A percentile compares a stretch with the other conserved stretches of the same genome.
These are phyloP conservation scores for Pseudopithomyces chartarum DNA, from an alignment of 2,329 filamentous ascomycete genomes.

Conservation along the genomic window DNA sequence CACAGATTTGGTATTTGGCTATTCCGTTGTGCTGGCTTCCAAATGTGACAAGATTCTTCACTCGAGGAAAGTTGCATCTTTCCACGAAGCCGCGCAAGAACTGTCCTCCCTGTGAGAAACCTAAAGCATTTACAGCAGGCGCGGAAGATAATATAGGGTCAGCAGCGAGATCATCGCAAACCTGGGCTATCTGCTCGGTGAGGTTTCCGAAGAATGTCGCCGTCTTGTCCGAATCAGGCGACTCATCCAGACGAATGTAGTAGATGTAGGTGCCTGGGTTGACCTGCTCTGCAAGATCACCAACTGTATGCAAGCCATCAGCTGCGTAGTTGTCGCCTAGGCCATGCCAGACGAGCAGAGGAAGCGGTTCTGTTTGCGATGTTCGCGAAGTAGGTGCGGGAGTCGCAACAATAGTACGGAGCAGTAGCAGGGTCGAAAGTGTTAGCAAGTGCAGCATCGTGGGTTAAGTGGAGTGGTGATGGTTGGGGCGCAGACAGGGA, in stretches of 20 bases:
- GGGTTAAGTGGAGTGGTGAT: slow-evolving; percentile 9
- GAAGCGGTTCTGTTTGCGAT: slow-evolving; percentile 58
- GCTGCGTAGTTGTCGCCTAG: slow-evolving; percentile 76
- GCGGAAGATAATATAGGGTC: slow-evolving; percentile 82
- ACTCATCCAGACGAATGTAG: slow-evolving; percentile 72
- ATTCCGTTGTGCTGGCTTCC: slow-evolving; percentile 95
- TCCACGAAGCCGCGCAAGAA: slow-evolving; percentile 92
- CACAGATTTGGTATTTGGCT: slow-evolving; percentile 77
- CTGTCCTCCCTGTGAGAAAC: slow-evolving; percentile 94
- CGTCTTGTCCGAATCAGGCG: slow-evolving; percentile 71
- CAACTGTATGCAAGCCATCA: slow-evolving; percentile 74
- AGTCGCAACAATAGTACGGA: slow-evolving; percentile 20
- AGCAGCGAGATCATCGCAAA: slow-evolving; percentile 76
- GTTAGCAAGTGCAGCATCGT: slow-evolving; percentile 29
- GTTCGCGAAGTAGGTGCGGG: slow-evolving; percentile 12
- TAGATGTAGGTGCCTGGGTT: slow-evolving; percentile 87
- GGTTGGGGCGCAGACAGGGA: background rate
- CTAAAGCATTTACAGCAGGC: slow-evolving; percentile 84
- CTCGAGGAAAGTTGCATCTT: slow-evolving; percentile 77
- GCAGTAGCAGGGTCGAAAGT: slow-evolving; percentile 27
- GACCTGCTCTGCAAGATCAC: slow-evolving; percentile 69
- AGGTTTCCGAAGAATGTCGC: slow-evolving; percentile 93
- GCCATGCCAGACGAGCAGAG: slow-evolving; percentile 93
- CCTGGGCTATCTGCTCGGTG: slow-evolving; percentile 73
- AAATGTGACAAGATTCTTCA: slow-evolving; percentile 83